Conservation (phyloP, 2,329 filamentous ascomycete species). For the Aciculosporium take region DNA sequence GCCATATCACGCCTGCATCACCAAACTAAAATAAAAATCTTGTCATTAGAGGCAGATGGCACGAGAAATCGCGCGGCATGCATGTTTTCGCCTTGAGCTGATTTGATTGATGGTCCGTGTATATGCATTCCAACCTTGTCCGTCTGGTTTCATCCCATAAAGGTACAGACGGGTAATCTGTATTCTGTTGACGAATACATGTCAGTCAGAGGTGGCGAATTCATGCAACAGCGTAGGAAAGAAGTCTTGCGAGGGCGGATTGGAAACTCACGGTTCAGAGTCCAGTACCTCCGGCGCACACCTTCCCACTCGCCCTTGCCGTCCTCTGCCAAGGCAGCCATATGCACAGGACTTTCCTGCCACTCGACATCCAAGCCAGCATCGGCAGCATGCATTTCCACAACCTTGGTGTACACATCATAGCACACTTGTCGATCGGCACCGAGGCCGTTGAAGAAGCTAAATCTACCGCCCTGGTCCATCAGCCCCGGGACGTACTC, state of each 20-base stretch:
- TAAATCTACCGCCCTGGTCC: conserved; percentile 57
- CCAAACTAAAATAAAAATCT: not conserved
- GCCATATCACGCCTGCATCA: not conserved
- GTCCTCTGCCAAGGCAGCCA: conserved; percentile 45
- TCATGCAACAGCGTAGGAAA: too few relatives aligned
- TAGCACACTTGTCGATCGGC: conserved; percentile 89
- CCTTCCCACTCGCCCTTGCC: conserved; percentile 74
- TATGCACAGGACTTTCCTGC: conserved; percentile 62
- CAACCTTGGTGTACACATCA: conserved; percentile 86
- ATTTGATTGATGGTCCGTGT: not conserved
- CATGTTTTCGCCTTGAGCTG: not conserved
- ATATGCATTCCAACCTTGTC: not conserved
- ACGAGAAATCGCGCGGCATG: not conserved
- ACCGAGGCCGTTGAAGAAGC: conserved; percentile 83
- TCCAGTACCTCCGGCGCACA: conserved; percentile 81
- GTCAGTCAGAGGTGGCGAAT: not conserved
- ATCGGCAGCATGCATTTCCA: conserved; percentile 80
- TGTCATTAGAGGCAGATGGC: not conserved
- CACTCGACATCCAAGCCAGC: conserved; percentile 83
- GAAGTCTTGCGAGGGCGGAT: not conserved
- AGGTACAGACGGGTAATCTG: conserved; percentile 58
- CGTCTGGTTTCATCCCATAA: conserved; percentile 41
- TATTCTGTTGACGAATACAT: conserved; percentile 40
- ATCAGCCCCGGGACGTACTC: conserved; percentile 75
- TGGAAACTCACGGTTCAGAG: conserved; percentile 40